phyloP scores from a whole-genome alignment of 352 stramenopile species.

The Pythium guiyangense region DNA sequence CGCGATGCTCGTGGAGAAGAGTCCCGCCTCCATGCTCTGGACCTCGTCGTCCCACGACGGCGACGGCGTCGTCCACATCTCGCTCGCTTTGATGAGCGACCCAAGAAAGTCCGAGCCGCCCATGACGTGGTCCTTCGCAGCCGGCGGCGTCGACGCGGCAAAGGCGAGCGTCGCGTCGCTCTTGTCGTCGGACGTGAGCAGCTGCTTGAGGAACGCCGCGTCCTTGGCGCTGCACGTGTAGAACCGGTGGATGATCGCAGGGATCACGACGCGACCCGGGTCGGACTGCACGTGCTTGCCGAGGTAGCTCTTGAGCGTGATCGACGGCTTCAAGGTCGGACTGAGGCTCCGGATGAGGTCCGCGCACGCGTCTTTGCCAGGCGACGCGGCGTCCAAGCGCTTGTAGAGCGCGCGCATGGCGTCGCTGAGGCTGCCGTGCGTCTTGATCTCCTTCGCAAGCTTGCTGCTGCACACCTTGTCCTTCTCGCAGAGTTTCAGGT shows the following conservation, averaged over 20 bases:
- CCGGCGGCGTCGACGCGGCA: neutral
- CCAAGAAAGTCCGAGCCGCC: slow-evolving; percentile 14
- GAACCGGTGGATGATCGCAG: slow-evolving; percentile 8
- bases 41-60: slow-evolving; percentile 17
- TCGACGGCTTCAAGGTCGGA: too few species aligned
- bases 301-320: neutral
- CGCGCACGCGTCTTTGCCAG: slow-evolving; percentile 1
- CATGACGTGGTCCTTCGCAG: slow-evolving; percentile 10
- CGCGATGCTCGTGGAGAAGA: slow-evolving; percentile 12
- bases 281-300: neutral
- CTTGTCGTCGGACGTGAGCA: neutral
- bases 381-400: neutral
- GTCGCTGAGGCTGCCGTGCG: neutral
- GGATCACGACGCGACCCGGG: slow-evolving; percentile 1
- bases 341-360: too few species aligned
- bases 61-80: slow-evolving; percentile 21
- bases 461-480: slow-evolving; percentile 8
- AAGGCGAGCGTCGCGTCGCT: neutral
- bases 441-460: slow-evolving; percentile 6
- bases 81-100: slow-evolving; percentile 20
- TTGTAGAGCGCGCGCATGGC: slow-evolving; percentile 6
- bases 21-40: neutral
- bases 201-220: slow-evolving; percentile 1
- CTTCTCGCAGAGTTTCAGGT: slow-evolving; percentile 2
- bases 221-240: slow-evolving; percentile 1